Evolutionary conservation across 345 rosid species (phyloP).

Genomic region (Heritiera littoralis): DNA sequence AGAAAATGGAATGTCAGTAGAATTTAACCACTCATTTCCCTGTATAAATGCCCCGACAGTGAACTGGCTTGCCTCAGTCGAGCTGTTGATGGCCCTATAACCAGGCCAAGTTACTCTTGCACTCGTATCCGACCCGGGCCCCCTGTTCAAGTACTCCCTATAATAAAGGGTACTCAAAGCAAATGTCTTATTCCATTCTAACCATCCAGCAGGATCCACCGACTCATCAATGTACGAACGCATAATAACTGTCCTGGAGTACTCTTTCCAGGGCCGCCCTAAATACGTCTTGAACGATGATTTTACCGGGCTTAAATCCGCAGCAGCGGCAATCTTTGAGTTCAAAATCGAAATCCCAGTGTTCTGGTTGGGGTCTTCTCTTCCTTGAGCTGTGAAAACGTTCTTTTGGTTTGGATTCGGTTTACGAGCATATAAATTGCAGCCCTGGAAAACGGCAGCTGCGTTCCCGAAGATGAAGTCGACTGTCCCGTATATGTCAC

Average conservation of each 20-base stretch:
- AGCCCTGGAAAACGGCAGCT: slow-evolving; percentile 63
- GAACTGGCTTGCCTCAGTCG: slow-evolving; percentile 57
- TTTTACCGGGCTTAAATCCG: slow-evolving; percentile 58
- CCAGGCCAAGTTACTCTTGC: slow-evolving; percentile 79
- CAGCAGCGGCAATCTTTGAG: slow-evolving; percentile 63
- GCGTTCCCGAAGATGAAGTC: slow-evolving; percentile 84
- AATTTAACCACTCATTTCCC: slow-evolving; percentile 68
- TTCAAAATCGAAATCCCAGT: slow-evolving; percentile 68
- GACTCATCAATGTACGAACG: slow-evolving; percentile 57
- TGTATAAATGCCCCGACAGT: slow-evolving; percentile 58
- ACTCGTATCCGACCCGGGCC: slow-evolving; percentile 64
- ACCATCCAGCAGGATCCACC: slow-evolving; percentile 74
- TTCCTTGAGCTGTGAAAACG: slow-evolving; percentile 70
- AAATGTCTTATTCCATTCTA: slow-evolving; percentile 59
- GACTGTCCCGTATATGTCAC: slow-evolving; percentile 70
- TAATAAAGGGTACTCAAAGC: slow-evolving; percentile 62
- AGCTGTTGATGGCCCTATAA: slow-evolving; percentile 45
- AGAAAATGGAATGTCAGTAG: slow-evolving; percentile 48
- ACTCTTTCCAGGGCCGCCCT: slow-evolving; percentile 82
- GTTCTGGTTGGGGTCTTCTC: slow-evolving; percentile 54
- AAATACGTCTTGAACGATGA: slow-evolving; percentile 51
- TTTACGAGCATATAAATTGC: slow-evolving; percentile 73
- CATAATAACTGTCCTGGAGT: slow-evolving; percentile 66
- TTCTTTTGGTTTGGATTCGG: slow-evolving; percentile 57
- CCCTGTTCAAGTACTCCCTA: slow-evolving; percentile 73